These are phyloP conservation scores for Lactarius deliciosus DNA, from an alignment of 768 basidiomycete species.

Conservation along the genomic window DNA sequence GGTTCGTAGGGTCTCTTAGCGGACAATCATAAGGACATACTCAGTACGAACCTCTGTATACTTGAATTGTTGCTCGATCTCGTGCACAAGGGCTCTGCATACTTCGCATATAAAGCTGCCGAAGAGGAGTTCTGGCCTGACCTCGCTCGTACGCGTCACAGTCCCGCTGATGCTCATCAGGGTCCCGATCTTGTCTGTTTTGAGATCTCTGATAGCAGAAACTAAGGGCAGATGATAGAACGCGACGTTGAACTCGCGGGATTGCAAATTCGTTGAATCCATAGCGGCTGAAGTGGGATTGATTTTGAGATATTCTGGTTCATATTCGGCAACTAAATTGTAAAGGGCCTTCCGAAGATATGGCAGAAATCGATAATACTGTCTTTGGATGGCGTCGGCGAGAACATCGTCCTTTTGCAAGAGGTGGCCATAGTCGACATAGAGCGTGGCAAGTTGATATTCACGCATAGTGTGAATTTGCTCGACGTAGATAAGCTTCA, in stretches of 20 bases:
- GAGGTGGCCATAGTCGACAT: conserved; percentile 92
- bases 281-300: conserved; percentile 87
- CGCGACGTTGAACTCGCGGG: conserved; percentile 92
- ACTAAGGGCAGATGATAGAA: conserved; percentile 94
- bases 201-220: conserved; percentile 89
- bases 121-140: conserved; percentile 89
- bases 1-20: conserved; percentile 3
- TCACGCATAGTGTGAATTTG: conserved; percentile 96
- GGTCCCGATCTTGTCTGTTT: conserved; percentile 92
- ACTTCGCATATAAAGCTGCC: conserved; percentile 93
- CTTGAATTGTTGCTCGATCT: conserved; percentile 99
- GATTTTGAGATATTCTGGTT: conserved; percentile 92
- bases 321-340: conserved; percentile 84
- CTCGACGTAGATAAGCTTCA: conserved; percentile 81
- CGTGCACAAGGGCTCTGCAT: conserved; percentile 82
- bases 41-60: conserved; percentile 79
- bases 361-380: conserved; percentile 96
- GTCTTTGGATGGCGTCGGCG: conserved; percentile 88
- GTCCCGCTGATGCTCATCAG: conserved; percentile 96
- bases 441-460: conserved; percentile 92
- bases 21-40: conserved; percentile 16
- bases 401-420: conserved; percentile 89
- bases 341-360: conserved; percentile 90
- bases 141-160: conserved; percentile 96
- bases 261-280: conserved; percentile 83